Base-by-base conservation (phyloP, 2,329 filamentous ascomycete genomes). In the Phoma sp. region DNA sequence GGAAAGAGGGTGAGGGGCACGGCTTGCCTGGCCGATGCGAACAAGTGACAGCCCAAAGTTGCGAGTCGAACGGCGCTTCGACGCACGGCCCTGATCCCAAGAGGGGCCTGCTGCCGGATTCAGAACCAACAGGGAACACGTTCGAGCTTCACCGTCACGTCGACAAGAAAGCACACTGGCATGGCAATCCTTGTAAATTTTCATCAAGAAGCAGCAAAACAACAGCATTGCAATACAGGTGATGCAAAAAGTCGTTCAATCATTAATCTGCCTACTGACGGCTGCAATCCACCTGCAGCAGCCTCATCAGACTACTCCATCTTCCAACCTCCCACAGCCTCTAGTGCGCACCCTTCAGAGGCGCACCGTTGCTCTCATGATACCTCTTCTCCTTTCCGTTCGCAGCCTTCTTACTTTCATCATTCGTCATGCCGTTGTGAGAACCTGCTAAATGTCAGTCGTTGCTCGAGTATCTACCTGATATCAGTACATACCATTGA, bases 371-470 rank as follows among this genome's bases (percentile, higher is more conserved):
- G 52, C 78, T 78, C 22, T 73, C 65, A 12, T 68, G 54, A 6
- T 32, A 66, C 33, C 55, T 65, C 37, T 72, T 73, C 7, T 61
- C 62, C 9, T 82, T 77, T 4, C 81, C 80, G 57, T 87, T 87
- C 9, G 85, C 85, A 40, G 73, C 74, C 44, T 76, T 74, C 24
- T 80, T 65, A 44, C 74, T 78, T 9, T 58, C 50, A 46, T 82
- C 77, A 63, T 81, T 82, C 10, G 82, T 76, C 77, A 88, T 85
- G 6, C 83, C 84, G 56, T 87, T 88, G 67, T 86, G 83, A 0
- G 81, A 84, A 2, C 85, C 29, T 31, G 12, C 1, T 15, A 2
- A 13, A 13, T 31, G 29, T 31, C 29, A 31, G 29, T 31, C 12
- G 4, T 31, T 3, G 29, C 29, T 31, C 29, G 4, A 31, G 29